These are phyloP conservation scores for Pseudogymnoascus sp. DNA, from an alignment of 2,329 filamentous ascomycete species.

Conservation along the genomic window DNA sequence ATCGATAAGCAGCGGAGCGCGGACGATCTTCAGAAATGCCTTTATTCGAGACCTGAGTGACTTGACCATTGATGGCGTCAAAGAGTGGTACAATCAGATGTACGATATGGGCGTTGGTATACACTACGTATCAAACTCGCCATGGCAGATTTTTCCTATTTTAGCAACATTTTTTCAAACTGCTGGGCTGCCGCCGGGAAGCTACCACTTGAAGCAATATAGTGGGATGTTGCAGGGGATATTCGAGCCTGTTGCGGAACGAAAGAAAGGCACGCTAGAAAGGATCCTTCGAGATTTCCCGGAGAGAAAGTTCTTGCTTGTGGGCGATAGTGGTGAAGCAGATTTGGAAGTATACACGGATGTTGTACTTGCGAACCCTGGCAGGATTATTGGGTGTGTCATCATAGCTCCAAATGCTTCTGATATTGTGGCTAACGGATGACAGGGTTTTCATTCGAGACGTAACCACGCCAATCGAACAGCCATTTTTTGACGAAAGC, in stretches of 20 bases:
- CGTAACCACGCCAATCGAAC: slow-evolving; percentile 70
- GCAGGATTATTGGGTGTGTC: slow-evolving; percentile 55
- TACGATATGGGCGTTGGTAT: slow-evolving; percentile 74
- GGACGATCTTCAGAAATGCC: slow-evolving; percentile 93
- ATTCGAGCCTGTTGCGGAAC: slow-evolving; percentile 91
- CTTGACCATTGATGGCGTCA: slow-evolving; percentile 76
- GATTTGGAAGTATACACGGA: slow-evolving; percentile 97
- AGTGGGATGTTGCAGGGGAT: slow-evolving; percentile 96
- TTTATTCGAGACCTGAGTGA: slow-evolving; percentile 81
- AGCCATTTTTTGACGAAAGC: slow-evolving; percentile 64
- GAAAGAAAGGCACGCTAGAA: slow-evolving; percentile 83
- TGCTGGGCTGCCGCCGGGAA: slow-evolving; percentile 74
- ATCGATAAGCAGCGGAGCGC: slow-evolving; percentile 75
- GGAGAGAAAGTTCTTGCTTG: slow-evolving; percentile 76
- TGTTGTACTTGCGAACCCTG: slow-evolving; percentile 74
- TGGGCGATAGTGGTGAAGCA: slow-evolving; percentile 93
- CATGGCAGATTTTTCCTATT: slow-evolving; percentile 93
- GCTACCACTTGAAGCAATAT: slow-evolving; percentile 93
- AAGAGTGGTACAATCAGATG: slow-evolving; percentile 78
- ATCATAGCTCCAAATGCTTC: slow-evolving; percentile 21
- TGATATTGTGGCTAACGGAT: neutral
- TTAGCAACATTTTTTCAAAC: slow-evolving; percentile 76
- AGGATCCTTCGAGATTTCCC: slow-evolving; percentile 85
- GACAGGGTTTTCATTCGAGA: slow-evolving; percentile 76
- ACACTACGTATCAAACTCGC: slow-evolving; percentile 98